Evolutionary conservation across 306 rosid species (phyloP), one percentile per base, ranked within the genome.

Genomic region (Hylodesmum podocarpum): DNA sequence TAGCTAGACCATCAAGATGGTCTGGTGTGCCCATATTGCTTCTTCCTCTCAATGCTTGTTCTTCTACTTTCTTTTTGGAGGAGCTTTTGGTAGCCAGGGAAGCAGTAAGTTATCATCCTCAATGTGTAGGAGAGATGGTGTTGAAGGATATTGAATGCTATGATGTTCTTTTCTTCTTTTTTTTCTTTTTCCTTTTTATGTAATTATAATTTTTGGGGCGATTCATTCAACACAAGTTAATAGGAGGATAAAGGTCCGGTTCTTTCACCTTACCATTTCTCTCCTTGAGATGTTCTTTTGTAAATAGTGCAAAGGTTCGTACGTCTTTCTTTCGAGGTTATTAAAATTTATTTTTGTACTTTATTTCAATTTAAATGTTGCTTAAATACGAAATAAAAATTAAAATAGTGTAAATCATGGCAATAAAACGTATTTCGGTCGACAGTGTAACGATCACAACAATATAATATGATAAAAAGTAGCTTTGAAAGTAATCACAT

Each of bases 81-180:
- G 94, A 88, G 82, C 80, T 86, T n/a, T n/a, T 5, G 87, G 61
- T 33, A 80, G 80, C 63, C 82, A 80, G 75, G 91, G 80, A 75
- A 84, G 82, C 79, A 87, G 80, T 78, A 84, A 77, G 43, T 78
- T 89, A 59, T 77, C 91, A 3, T 84, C 93, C 34, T 73, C 86
- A 11, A 18, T 84, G 0, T 25, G 81, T 37, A 75, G 84, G 39
- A 73, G 91, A 79, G 78, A 87, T 57, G 76, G 89, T 44, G 88
- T 86, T 8, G 91, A 87, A 86, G 94, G 95, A 66, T 88, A 78
- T 83, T 85, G 89, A 86, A 50, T 34, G 81, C 74, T 73, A 80
- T 82, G 70, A 63, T 81, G 77, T 21, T 65, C 70, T 4, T 51
- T 39, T 8, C 69, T 65, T 28, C 36, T 68, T 40, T n/a, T 29